These are phyloP conservation scores for Xylariaceae sp. DNA, from an alignment of 2,329 filamentous ascomycete genomes.

Conservation along the genomic window DNA sequence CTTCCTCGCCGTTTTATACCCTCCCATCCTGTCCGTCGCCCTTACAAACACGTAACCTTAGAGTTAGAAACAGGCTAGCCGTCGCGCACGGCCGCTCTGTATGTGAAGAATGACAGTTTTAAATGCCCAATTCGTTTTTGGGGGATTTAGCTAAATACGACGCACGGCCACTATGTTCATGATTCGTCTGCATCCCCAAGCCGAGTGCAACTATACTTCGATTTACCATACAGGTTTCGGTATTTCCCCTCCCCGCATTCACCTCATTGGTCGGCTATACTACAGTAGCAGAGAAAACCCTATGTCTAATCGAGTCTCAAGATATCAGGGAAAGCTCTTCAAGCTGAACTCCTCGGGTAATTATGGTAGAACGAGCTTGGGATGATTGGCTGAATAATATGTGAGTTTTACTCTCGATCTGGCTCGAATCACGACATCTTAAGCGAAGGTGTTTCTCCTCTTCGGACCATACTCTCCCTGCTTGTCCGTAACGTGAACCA, in stretches of 20 bases:
- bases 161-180: slow-evolving; percentile 5
- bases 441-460: not conserved
- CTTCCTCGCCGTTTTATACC: too few relatives aligned
- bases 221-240: not conserved
- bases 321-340: not conserved
- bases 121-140: slow-evolving; percentile 3
- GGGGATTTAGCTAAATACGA: not conserved
- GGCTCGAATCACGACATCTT: not conserved
- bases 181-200: slow-evolving; percentile 7
- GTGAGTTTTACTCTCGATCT: not conserved
- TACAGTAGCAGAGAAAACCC: not conserved
- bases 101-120: too few relatives aligned
- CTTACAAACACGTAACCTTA: too few relatives aligned
- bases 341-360: not conserved
- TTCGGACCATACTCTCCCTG: not conserved
- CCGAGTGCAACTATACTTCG: not conserved
- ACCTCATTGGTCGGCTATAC: slow-evolving; percentile 9
- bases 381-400: slow-evolving; percentile 5
- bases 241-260: slow-evolving; percentile 13
- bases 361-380: not conserved
- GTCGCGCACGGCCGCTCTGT: too few relatives aligned
- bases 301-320: not conserved
- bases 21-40: too few relatives aligned
- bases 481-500: too few relatives aligned
- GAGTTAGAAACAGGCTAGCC: too few relatives aligned